Conservation (phyloP, 148 eudicot species). For the Persicaria tinctoria region DNA sequence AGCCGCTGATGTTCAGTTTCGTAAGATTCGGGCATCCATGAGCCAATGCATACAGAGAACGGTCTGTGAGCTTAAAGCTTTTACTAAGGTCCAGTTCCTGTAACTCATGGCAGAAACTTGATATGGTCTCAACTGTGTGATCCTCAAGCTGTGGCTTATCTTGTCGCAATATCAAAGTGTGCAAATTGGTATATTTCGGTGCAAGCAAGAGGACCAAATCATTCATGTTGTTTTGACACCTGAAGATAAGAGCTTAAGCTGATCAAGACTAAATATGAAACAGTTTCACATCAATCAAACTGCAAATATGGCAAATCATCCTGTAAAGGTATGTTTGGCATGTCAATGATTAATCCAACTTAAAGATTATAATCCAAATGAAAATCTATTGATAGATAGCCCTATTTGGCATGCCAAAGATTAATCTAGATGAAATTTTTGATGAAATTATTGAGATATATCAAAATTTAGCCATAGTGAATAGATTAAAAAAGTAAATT, state of each 20-base stretch:
- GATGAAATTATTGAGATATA: too few relatives aligned
- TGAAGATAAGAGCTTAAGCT: slow-evolving; percentile 10
- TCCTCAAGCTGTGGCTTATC: slow-evolving; percentile 84
- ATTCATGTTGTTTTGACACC: slow-evolving; percentile 88
- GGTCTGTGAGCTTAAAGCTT: slow-evolving; percentile 77
- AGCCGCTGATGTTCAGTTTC: slow-evolving; percentile 77
- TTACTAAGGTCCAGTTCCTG: slow-evolving; percentile 84
- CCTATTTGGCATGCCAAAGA: too few relatives aligned
- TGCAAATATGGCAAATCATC: too few relatives aligned
- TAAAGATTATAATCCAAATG: too few relatives aligned
- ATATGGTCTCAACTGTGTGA: slow-evolving; percentile 52
- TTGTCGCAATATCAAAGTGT: slow-evolving; percentile 59
- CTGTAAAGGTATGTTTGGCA: too few relatives aligned
- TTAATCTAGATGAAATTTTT: too few relatives aligned
- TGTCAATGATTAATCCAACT: too few relatives aligned
- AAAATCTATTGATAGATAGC: too few relatives aligned
- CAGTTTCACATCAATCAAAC: too few relatives aligned
- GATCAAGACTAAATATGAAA: neutral
- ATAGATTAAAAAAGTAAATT: too few relatives aligned
- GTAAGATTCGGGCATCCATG: slow-evolving; percentile 69
- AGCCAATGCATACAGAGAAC: slow-evolving; percentile 70
- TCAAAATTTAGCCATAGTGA: too few relatives aligned
- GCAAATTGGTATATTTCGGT: slow-evolving; percentile 68
- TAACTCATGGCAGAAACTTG: slow-evolving; percentile 60
- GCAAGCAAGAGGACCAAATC: slow-evolving; percentile 59